Conservation (phyloP, 1,139 yeast genomes). For the Zhuliangozyma parablackwelliae region DNA sequence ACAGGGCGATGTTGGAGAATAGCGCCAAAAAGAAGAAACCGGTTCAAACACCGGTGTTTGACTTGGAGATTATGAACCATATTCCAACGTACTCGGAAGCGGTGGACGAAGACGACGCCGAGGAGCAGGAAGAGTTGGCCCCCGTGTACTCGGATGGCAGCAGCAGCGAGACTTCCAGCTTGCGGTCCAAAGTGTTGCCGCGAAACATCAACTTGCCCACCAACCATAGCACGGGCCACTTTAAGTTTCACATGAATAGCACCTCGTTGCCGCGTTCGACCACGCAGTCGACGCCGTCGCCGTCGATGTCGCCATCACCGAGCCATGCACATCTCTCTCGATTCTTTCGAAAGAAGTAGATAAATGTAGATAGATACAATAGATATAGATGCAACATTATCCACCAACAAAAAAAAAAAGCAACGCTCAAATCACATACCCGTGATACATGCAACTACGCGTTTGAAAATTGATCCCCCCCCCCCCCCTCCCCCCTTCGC, state of each 20-base stretch:
- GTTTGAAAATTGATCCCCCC: too few species aligned
- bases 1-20: conserved; percentile 7
- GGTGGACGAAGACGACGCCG: conserved; percentile 18
- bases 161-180: conserved; percentile 3
- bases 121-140: conserved; percentile 16
- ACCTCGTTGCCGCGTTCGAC: conserved; percentile 7
- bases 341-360: not conserved
- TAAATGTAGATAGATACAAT: too few species aligned
- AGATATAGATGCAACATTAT: too few species aligned
- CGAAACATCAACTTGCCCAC: conserved; percentile 2
- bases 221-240: conserved; percentile 4
- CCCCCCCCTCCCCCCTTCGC: too few species aligned
- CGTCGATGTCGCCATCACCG: not conserved
- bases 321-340: conserved; percentile 3
- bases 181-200: conserved; percentile 1
- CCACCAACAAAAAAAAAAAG: too few species aligned
- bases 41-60: conserved; percentile 2
- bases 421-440: too few species aligned
- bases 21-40: conserved; percentile 2
- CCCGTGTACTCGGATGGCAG: conserved; percentile 15
- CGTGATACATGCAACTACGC: too few species aligned
- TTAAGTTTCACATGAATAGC: conserved; percentile 4
- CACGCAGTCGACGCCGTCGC: not conserved
- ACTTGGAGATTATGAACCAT: conserved; percentile 13
- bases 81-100: conserved; percentile 23